A percentile compares a stretch with the other conserved stretches of the same genome.
Conservation (phyloP, 176 grass and related monocot genomes). For the Zea mays region DNA sequence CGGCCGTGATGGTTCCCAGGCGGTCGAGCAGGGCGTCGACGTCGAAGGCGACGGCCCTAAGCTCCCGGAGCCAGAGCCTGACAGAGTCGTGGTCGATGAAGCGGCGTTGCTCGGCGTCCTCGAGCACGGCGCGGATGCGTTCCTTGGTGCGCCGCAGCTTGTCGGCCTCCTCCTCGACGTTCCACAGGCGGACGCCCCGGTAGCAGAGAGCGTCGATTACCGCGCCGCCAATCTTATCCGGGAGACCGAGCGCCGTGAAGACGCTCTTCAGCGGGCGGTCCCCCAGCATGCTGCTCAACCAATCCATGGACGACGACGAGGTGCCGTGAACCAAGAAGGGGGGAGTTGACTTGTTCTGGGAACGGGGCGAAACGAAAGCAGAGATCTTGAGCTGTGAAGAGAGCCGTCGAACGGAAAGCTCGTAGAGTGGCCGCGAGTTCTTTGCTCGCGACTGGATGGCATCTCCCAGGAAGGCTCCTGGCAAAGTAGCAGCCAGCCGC, state of each 20-base stretch:
- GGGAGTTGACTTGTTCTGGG: background rate
- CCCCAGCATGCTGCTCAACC: background rate
- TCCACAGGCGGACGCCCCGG: slow-evolving; percentile 1
- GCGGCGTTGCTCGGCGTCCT: slow-evolving; percentile 48
- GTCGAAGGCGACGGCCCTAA: slow-evolving; percentile 46
- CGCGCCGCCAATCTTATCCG: slow-evolving; percentile 18
- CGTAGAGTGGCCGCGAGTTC: background rate
- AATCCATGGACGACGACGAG: background rate
- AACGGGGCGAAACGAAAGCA: background rate
- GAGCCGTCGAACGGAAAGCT: background rate
- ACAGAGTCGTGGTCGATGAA: slow-evolving; percentile 44
- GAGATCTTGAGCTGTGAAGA: slow-evolving; percentile 1
- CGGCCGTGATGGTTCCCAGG: slow-evolving; percentile 24
- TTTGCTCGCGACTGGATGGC: background rate
- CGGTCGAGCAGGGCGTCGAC: slow-evolving; percentile 49
- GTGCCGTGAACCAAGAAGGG: background rate
- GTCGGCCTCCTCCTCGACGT: slow-evolving; percentile 39
- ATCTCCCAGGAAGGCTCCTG: slow-evolving; percentile 10
- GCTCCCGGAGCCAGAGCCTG: slow-evolving; percentile 45
- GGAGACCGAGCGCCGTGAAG: background rate
- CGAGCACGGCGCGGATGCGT: slow-evolving; percentile 42
- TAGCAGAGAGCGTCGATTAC: background rate
- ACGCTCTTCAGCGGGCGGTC: background rate
- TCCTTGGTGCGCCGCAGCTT: slow-evolving; percentile 29
- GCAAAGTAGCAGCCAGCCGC: slow-evolving; percentile 19